Percentiles rank a stretch among this genome's conserved stretches.
phyloP scores from a whole-genome alignment of 176 grass and related monocot genomes.

The bread wheat (Triticum aestivum) region IWGSC_CS_RefSeq_v2.1 NC_057798.1:197758283-197758782 shows the following conservation, averaged over 20 bases:
- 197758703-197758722: conserved; percentile 51
- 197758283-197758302: conserved; percentile 93
- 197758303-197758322: conserved; percentile 82
- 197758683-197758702: conserved; percentile 83
- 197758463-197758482: not conserved
- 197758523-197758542: conserved; percentile 15
- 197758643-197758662: conserved; percentile 83
- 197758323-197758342: conserved; percentile 68
- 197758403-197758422: not conserved
- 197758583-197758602: conserved; percentile 82
- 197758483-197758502: conserved; percentile 1
- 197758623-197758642: conserved; percentile 61
- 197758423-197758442: not conserved
- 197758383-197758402: conserved; percentile 25
- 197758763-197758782: not conserved
- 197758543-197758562: conserved; percentile 51
- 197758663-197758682: conserved; percentile 77
- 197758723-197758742: conserved; percentile 30
- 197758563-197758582: conserved; percentile 70
- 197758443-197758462: conserved; percentile 4
- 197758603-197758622: conserved; percentile 53
- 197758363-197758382: conserved; percentile 17
- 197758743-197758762: conserved; percentile 9
- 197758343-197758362: conserved; percentile 2
- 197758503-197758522: not conserved